These are phyloP conservation scores for Aspergillus terreus DNA, from an alignment of 2,329 filamentous ascomycete species.

Conservation along the genomic window DNA sequence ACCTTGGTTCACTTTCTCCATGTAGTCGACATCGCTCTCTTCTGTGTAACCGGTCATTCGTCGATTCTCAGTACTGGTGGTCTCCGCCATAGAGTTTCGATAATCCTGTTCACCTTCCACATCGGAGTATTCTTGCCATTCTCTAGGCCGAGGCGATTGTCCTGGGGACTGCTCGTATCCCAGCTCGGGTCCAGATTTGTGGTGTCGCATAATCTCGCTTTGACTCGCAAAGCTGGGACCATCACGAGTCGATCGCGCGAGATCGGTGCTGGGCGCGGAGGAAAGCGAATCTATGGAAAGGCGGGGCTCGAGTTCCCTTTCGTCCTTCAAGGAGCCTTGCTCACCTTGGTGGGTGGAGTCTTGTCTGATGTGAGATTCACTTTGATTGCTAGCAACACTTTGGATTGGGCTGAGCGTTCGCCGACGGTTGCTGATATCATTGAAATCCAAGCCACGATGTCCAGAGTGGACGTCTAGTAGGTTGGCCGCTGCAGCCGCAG, in stretches of 20 bases:
- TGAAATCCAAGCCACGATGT: conserved; percentile 48
- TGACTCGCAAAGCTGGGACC: conserved; percentile 51
- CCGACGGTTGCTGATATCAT: conserved; percentile 58
- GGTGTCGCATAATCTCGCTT: conserved; percentile 47
- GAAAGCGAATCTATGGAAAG: conserved; percentile 58
- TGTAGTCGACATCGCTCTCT: conserved; percentile 53
- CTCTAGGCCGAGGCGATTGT: conserved; percentile 15
- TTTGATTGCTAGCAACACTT: conserved; percentile 82
- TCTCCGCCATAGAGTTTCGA: conserved; percentile 43
- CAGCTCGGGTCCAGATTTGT: conserved; percentile 32
- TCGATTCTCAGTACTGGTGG: conserved; percentile 51
- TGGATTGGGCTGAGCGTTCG: conserved; percentile 83
- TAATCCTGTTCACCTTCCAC: conserved; percentile 50
- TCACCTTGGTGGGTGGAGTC: conserved; percentile 53
- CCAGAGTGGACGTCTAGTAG: conserved; percentile 41
- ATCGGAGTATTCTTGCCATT: conserved; percentile 26
- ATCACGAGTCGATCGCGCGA: conserved; percentile 53
- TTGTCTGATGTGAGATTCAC: conserved; percentile 62
- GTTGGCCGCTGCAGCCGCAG: conserved; percentile 37
- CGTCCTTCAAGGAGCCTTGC: conserved; percentile 58
- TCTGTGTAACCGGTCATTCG: conserved; percentile 51
- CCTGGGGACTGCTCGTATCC: conserved; percentile 36
- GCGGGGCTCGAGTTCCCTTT: conserved; percentile 47
- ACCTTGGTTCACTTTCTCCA: conserved; percentile 59
- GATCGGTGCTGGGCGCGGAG: conserved; percentile 56